Percentiles rank a stretch among this genome's conserved stretches.
Evolutionary conservation across 2,329 filamentous ascomycete genomes (phyloP).

Genomic region (Botrytis deweyae): DNA sequence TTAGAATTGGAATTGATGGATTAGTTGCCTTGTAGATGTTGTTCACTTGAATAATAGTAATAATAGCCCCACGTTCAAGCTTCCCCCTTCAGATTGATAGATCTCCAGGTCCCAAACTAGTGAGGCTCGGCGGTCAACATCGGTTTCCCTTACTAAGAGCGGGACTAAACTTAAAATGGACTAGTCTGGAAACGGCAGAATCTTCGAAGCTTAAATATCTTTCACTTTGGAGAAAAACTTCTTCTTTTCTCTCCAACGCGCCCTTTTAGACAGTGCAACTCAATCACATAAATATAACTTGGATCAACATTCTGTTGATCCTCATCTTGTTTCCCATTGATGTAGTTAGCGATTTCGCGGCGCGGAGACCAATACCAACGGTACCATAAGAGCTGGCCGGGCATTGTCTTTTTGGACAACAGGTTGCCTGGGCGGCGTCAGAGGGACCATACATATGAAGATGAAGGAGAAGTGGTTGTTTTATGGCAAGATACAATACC

Average conservation of each 20-base stretch:
- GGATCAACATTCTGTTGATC: constrained; percentile 68
- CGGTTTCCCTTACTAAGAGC: not conserved
- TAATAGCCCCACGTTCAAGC: constrained; percentile 32
- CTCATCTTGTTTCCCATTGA: constrained; percentile 58
- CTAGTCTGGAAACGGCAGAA: not conserved
- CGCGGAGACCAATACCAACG: constrained; percentile 53
- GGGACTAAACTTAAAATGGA: not conserved
- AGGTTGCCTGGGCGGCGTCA: constrained; percentile 79
- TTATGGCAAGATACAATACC: not conserved
- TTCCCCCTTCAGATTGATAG: constrained; percentile 10
- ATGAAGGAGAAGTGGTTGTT: not conserved
- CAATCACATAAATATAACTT: constrained; percentile 58
- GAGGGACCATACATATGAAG: constrained; percentile 66
- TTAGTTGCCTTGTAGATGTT: not conserved
- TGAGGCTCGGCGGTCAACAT: constrained; percentile 15
- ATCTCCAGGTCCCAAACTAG: constrained; percentile 15
- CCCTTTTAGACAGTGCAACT: constrained; percentile 83
- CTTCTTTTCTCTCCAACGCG: constrained; percentile 56
- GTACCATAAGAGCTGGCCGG: constrained; percentile 59
- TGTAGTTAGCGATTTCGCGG: constrained; percentile 60
- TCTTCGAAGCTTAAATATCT: constrained; percentile 7
- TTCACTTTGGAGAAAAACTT: constrained; percentile 18
- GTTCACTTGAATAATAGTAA: constrained; percentile 16
- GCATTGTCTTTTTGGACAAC: constrained; percentile 44
- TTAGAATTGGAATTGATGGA: not conserved